Evolutionary conservation across 192 early-diverging fungal species (phyloP).

Genomic region (Spizellomyces sp.): DNA sequence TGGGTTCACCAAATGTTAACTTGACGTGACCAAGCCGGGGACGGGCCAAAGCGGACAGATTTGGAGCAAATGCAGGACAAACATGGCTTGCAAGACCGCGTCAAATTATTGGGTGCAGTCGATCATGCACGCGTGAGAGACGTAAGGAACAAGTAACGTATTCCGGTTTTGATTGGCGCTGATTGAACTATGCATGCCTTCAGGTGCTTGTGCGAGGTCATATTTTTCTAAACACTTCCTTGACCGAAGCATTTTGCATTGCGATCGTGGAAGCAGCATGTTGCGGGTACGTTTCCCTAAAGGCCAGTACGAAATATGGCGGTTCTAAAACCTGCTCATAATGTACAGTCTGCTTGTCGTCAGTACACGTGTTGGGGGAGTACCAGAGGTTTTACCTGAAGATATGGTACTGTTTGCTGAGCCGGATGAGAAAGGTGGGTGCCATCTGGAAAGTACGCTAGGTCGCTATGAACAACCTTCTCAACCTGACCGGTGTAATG

Average conservation of each 20-base stretch:
- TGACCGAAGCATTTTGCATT: constrained; percentile 99
- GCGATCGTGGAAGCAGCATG: constrained; percentile 98
- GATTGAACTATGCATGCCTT: background rate
- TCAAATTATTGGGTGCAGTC: constrained; percentile 84
- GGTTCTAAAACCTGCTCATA: background rate
- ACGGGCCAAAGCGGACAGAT: constrained; percentile 95
- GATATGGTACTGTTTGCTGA: constrained; percentile 91
- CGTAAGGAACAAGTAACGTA: constrained; percentile 43
- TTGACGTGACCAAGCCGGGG: constrained; percentile 61
- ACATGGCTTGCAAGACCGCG: constrained; percentile 88
- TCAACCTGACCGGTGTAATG: too few relatives aligned
- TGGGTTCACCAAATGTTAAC: background rate
- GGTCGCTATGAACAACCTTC: too few relatives aligned
- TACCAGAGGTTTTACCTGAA: constrained; percentile 92
- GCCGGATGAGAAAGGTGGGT: constrained; percentile 80
- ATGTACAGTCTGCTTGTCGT: constrained; percentile 80
- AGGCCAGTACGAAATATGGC: background rate
- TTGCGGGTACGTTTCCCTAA: constrained; percentile 66
- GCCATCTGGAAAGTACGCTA: background rate
- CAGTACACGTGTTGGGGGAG: constrained; percentile 92
- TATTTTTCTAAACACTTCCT: constrained; percentile 95
- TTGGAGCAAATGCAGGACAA: constrained; percentile 97
- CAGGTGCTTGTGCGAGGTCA: constrained; percentile 82
- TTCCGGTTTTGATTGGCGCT: background rate
- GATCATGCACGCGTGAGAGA: constrained; percentile 80